Evolutionary conservation across 306 rosid genomes (phyloP), one percentile per base, ranked within the genome.

Genomic region (Vicia faba): DNA sequence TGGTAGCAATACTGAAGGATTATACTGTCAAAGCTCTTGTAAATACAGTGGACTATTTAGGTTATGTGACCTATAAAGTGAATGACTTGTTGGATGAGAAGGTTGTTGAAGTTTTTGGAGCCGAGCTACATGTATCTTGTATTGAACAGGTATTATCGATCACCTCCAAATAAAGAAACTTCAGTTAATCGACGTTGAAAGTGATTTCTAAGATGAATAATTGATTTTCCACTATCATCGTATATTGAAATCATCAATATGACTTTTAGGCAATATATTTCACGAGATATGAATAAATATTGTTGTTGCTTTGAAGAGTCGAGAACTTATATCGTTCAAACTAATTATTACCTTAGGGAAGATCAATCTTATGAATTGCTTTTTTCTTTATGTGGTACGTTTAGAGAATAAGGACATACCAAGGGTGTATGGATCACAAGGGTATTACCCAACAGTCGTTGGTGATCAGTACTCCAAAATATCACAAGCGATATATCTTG

Each of bases 21-120:
- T 95, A 95, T 80, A 91, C 99, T 54, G 81, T 91, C 57, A 95
- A 95, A 78, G 99, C 99, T 46, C 86, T 95, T 40, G 99, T 95
- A 66, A 95, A 90, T 85, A 95, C 99, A 3, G 99, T 95, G 83
- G 99, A 95, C 77, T 97, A 95, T 78, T 78, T 95, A 76, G 99
- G 99, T 69, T 90, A 97, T 63, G 97, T 85, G 76, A 85, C 96
- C 50, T 95, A 85, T 69, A 95, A 95, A 83, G 97, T 95, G 49
- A 88, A 82, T 25, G 97, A 90, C 81, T 81, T 95, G 77, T 81
- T 95, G 75, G 97, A 95, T 72, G 99, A 95, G 75, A 95, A 95
- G 75, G 96, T 91, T 51, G 95, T 81, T 59, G 95, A 95, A 86
- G 97, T 87, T 67, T 90, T 96, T 25, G 89, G 87, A 72, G 84